Conservation (phyloP, 2,329 filamentous ascomycete genomes). For the Fusarium acutatum region DNA sequence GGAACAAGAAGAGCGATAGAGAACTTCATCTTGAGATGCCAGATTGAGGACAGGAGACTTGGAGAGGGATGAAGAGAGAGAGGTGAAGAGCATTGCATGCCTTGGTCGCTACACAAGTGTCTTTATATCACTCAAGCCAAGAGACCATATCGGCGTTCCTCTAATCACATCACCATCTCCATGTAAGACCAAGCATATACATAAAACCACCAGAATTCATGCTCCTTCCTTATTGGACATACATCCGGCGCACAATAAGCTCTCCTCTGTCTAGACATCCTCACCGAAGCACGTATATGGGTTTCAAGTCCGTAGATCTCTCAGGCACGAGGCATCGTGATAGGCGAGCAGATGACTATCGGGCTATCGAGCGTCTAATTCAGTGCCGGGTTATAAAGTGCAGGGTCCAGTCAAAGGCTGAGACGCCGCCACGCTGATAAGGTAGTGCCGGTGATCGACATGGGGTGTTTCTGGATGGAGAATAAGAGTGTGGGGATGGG, state of each 20-base stretch:
- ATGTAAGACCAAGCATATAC: constrained; percentile 2
- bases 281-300: constrained; percentile 25
- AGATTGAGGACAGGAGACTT: neutral
- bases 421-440: constrained; percentile 24
- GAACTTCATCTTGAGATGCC: constrained; percentile 44
- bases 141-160: neutral
- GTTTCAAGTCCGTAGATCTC: constrained; percentile 16
- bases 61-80: neutral
- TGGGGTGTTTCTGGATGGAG: neutral
- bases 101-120: neutral
- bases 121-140: constrained; percentile 20
- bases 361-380: constrained; percentile 3
- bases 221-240: constrained; percentile 32
- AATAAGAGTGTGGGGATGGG: constrained; percentile 13
- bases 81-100: neutral
- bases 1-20: constrained; percentile 40
- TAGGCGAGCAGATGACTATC: constrained; percentile 14
- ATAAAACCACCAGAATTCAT: neutral
- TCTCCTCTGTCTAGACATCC: neutral
- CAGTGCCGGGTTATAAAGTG: neutral
- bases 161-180: neutral
- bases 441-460: constrained; percentile 22
- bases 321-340: constrained; percentile 31
- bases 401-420: constrained; percentile 28
- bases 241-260: constrained; percentile 7